phyloP scores from a whole-genome alignment of 208 protist genomes.

The Acanthamoeba royreba region DNA sequence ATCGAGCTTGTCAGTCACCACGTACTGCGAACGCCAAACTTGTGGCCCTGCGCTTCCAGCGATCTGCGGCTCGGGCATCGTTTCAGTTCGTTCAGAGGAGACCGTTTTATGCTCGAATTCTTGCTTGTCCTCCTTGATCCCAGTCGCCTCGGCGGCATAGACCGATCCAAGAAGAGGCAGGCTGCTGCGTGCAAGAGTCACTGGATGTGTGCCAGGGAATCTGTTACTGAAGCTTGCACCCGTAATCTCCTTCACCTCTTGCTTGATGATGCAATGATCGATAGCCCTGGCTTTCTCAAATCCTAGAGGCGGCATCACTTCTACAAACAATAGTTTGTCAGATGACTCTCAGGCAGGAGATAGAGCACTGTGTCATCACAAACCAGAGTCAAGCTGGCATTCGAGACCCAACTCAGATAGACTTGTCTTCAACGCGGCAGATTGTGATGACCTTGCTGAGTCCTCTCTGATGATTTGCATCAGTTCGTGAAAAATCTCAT shows the following conservation, averaged over 20 bases:
- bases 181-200: neutral
- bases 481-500: neutral
- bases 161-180: neutral
- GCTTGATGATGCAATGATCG: neutral
- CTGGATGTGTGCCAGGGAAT: neutral
- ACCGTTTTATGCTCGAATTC: no score
- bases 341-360: neutral
- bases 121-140: neutral
- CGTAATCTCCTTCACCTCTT: neutral
- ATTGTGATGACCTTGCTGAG: neutral
- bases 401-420: no score
- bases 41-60: no score
- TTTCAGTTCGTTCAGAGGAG: no score
- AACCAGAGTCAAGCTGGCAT: no score
- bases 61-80: no score
- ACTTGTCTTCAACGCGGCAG: no score
- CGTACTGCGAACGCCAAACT: neutral
- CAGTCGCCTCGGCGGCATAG: neutral
- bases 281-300: neutral
- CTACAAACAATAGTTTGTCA: neutral
- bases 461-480: neutral
- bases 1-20: neutral
- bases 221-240: neutral
- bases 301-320: neutral
- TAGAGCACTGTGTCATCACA: no score